These are phyloP conservation scores for Macroventuria anomochaeta DNA, from an alignment of 2,329 filamentous ascomycete species.

Conservation along the genomic window DNA sequence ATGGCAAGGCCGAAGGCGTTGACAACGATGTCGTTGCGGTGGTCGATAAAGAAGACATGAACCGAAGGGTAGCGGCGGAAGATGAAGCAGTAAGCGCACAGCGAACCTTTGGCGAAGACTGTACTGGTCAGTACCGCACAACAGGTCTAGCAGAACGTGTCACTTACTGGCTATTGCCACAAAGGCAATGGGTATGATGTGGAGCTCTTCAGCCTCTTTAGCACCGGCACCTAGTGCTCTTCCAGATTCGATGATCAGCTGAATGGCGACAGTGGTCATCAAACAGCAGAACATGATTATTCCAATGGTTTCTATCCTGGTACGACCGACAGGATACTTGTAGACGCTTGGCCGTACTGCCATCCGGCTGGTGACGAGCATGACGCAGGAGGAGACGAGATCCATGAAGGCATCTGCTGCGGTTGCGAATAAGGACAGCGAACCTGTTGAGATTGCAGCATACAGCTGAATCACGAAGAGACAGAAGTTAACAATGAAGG, in stretches of 20 bases:
- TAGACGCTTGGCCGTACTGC: constrained; percentile 66
- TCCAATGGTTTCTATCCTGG: constrained; percentile 68
- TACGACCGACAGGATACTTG: constrained; percentile 69
- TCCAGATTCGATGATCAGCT: constrained; percentile 66
- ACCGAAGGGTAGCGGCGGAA: constrained; percentile 62
- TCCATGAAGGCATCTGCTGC: constrained; percentile 72
- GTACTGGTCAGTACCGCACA: constrained; percentile 9
- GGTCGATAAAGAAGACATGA: constrained; percentile 64
- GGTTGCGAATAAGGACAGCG: constrained; percentile 69
- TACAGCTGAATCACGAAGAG: constrained; percentile 66
- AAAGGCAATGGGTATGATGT: constrained; percentile 63
- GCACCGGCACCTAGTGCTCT: constrained; percentile 57
- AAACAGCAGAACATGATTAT: constrained; percentile 71
- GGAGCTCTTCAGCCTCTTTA: constrained; percentile 53
- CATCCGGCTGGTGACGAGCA: constrained; percentile 66
- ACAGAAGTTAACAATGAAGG: constrained; percentile 51
- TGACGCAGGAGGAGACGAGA: constrained; percentile 68
- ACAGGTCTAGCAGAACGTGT: not conserved
- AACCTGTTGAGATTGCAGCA: constrained; percentile 64
- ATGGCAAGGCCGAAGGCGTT: constrained; percentile 63
- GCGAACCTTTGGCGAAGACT: constrained; percentile 59
- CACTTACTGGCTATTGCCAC: constrained; percentile 61
- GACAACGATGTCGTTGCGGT: constrained; percentile 64
- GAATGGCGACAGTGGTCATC: constrained; percentile 70
- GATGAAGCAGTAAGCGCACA: constrained; percentile 63